These are phyloP conservation scores for Candida alai DNA, from an alignment of 805 yeast species.

Conservation along the genomic window DNA sequence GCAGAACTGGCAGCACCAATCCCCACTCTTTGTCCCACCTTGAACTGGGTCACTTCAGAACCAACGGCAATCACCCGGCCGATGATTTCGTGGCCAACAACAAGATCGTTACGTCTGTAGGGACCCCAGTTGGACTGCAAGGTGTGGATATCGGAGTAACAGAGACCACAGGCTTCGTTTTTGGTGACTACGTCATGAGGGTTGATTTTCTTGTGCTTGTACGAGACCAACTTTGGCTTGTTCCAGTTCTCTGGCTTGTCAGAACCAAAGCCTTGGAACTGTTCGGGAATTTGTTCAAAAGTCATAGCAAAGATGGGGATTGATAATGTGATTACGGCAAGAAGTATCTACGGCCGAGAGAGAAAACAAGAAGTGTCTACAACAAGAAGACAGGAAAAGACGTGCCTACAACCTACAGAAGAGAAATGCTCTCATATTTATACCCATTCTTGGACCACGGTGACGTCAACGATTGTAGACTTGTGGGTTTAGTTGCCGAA, in stretches of 20 bases:
- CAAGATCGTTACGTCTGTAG: constrained; percentile 30
- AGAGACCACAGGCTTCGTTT: constrained; percentile 60
- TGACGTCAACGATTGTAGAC: too few relatives aligned
- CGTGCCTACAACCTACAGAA: too few relatives aligned
- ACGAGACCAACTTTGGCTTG: constrained; percentile 29
- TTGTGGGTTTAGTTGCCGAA: too few relatives aligned
- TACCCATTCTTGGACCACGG: too few relatives aligned
- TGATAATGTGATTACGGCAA: too few relatives aligned
- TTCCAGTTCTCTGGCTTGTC: constrained; percentile 27
- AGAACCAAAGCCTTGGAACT: constrained; percentile 28
- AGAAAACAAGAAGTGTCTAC: too few relatives aligned
- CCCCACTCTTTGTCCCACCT: constrained; percentile 75
- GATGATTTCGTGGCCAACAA: constrained; percentile 64
- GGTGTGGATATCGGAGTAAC: constrained; percentile 61
- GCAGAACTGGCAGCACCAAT: constrained; percentile 67
- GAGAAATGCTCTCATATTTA: too few relatives aligned
- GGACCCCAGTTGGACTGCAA: constrained; percentile 51
- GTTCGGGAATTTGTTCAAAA: too few relatives aligned
- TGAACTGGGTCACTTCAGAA: constrained; percentile 43
- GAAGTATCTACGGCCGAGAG: too few relatives aligned
- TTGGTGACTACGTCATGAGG: constrained; percentile 51
- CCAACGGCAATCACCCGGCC: constrained; percentile 65
- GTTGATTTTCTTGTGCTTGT: constrained; percentile 22
- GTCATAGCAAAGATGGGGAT: too few relatives aligned
- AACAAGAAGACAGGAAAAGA: too few relatives aligned